Percentiles rank a stretch among this genome's conserved stretches.
Evolutionary conservation across 2,329 filamentous ascomycete genomes (phyloP).

Genomic region (Xylariaceae sp.): DNA sequence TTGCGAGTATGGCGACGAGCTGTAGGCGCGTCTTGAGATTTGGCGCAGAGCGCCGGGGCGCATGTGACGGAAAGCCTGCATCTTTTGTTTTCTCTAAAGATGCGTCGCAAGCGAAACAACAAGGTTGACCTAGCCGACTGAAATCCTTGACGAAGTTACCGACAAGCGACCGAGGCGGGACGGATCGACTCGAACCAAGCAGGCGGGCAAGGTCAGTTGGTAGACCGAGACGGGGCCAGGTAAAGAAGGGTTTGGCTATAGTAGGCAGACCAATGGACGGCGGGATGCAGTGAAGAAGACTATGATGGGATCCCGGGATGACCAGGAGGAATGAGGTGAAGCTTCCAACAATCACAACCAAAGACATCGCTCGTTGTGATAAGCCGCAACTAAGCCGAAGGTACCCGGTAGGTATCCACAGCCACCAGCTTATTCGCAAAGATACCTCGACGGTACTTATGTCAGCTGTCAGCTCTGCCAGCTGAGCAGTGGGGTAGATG

Average conservation of each 20-base stretch:
- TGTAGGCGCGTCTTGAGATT: slow-evolving; percentile 64
- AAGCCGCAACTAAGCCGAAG: not conserved
- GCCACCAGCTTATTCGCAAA: too few species aligned
- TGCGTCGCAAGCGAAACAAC: slow-evolving; percentile 4
- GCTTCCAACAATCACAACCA: not conserved
- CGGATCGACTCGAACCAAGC: not conserved
- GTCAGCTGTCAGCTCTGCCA: too few species aligned
- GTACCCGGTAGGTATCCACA: too few species aligned
- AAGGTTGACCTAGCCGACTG: not conserved
- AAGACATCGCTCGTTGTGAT: not conserved
- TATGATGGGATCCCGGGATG: too few species aligned
- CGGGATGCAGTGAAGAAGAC: not conserved
- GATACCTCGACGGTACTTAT: too few species aligned
- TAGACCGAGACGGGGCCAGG: not conserved
- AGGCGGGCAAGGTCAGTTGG: not conserved
- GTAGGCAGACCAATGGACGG: not conserved
- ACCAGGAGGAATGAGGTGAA: not conserved
- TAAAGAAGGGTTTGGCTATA: not conserved
- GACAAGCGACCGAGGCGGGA: slow-evolving; percentile 2
- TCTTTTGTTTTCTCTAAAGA: slow-evolving; percentile 34
- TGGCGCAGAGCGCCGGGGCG: slow-evolving; percentile 64
- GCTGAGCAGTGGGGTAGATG: too few species aligned
- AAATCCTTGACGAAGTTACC: not conserved
- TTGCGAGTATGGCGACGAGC: slow-evolving; percentile 64
- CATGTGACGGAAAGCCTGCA: slow-evolving; percentile 78